Evolutionary conservation across 768 basidiomycete species (phyloP), one percentile per base, ranked within the genome.

Genomic region (Termitomyces bulborhizus): DNA sequence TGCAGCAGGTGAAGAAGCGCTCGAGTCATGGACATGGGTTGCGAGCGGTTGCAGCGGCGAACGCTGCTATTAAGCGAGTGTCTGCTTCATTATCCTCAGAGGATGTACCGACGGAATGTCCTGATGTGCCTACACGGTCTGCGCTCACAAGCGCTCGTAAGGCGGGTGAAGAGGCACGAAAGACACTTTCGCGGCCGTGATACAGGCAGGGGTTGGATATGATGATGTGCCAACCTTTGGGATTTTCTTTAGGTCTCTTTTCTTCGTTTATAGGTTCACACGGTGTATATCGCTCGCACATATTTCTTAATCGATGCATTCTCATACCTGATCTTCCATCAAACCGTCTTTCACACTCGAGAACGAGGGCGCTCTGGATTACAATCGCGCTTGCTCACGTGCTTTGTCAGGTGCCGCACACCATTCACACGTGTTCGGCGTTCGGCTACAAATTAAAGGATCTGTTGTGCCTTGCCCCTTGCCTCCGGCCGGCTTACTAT

Each of bases 41-140:
- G 52, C 70, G 87, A 16, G 83, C 77, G 3, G 76, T 86, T 13
- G 87, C 87, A 4, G 81, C 80, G 21, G 79, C 78, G 2, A 86
- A 80, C 60, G 75, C 73, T 21, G 78, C 72, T 0, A 69, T 69
- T 1, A 63, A 66, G 39, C 62, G 73, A 21, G 60, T 63, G 4
- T 61, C 62, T 4, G 62, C 57, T 39, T 55, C 42, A 18, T 52
- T 53, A 21, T 58, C 36, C 4, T 47, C 56, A 11, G 60, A 62
- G 4, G 61, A 55, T 59, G 49, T 54, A 4, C 40, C 51, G 3
- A 26, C 54, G 27, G 54, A 52, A n/a, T 56, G 54, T 21, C 32
- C 51, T 26, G 49, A 32, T 21, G 29, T 21, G 37, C 53, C 58
- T 56, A 63, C 70, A 15, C 69, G 81, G 40, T 63, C 81, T 0